phyloP scores from a whole-genome alignment of 148 eudicot genomes.

The Camellia granthamiana region DNA sequence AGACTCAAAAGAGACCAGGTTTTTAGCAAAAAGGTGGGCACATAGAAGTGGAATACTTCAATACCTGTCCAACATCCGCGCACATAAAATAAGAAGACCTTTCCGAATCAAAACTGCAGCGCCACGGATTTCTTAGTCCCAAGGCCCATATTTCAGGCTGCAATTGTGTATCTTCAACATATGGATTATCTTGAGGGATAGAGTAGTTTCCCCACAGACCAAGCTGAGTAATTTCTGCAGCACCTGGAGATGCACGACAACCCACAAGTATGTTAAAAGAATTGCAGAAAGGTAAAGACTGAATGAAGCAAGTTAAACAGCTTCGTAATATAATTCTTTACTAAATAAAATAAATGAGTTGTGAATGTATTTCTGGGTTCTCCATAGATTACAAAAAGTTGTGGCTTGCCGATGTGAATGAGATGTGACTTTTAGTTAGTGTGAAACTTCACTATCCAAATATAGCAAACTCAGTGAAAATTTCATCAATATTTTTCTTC shows the following conservation, averaged over 20 bases:
- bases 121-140: conserved; percentile 85
- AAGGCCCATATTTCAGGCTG: conserved; percentile 87
- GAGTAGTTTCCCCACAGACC: conserved; percentile 86
- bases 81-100: conserved; percentile 87
- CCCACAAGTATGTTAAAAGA: background rate
- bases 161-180: conserved; percentile 44
- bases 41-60: background rate
- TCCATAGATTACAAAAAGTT: too few relatives aligned
- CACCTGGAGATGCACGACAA: conserved; percentile 39
- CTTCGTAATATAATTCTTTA: background rate
- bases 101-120: conserved; percentile 82
- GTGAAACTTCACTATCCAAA: too few relatives aligned
- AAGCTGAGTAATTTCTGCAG: conserved; percentile 39
- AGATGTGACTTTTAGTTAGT: too few relatives aligned
- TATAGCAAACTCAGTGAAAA: too few relatives aligned
- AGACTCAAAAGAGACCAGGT: too few relatives aligned
- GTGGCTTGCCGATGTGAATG: too few relatives aligned
- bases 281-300: background rate
- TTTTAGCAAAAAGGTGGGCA: background rate
- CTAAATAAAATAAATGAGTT: too few relatives aligned
- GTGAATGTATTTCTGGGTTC: background rate
- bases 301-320: background rate
- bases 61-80: conserved; percentile 84
- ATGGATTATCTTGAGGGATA: conserved; percentile 80
- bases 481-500: too few relatives aligned